Evolutionary conservation across 2,329 filamentous ascomycete genomes (phyloP).

Genomic region (Botrytis deweyae): DNA sequence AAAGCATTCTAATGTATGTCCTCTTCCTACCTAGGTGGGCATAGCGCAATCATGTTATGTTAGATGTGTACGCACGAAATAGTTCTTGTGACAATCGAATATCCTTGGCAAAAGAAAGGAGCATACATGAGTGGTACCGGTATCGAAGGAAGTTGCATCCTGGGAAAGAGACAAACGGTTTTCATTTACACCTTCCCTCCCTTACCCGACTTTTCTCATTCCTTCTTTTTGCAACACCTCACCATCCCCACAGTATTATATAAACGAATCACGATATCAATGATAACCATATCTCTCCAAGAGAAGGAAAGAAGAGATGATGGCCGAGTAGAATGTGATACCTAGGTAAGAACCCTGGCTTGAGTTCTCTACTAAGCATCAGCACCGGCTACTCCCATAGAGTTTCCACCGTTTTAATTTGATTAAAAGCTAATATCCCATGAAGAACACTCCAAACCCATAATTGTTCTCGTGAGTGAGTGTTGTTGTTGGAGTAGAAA

Average conservation of each 20-base stretch:
- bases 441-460: not conserved
- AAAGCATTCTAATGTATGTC: not conserved
- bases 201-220: not conserved
- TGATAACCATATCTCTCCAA: not conserved
- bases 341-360: not conserved
- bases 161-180: not conserved
- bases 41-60: not conserved
- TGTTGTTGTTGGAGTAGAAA: too few relatives aligned
- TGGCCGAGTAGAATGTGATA: slow-evolving; percentile 10
- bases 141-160: not conserved
- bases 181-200: not conserved
- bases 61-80: not conserved
- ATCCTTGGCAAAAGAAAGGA: not conserved
- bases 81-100: slow-evolving; percentile 4
- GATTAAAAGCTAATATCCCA: not conserved
- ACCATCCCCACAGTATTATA: not conserved
- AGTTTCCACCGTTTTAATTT: slow-evolving; percentile 9
- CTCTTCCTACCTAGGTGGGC: not conserved
- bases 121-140: not conserved
- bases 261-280: slow-evolving; percentile 6
- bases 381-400: slow-evolving; percentile 8
- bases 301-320: not conserved
- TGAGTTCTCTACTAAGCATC: slow-evolving; percentile 12
- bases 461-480: not conserved
- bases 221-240: not conserved